phyloP scores from a whole-genome alignment of 768 basidiomycete genomes.

The Tylopilus subfusipes region DNA sequence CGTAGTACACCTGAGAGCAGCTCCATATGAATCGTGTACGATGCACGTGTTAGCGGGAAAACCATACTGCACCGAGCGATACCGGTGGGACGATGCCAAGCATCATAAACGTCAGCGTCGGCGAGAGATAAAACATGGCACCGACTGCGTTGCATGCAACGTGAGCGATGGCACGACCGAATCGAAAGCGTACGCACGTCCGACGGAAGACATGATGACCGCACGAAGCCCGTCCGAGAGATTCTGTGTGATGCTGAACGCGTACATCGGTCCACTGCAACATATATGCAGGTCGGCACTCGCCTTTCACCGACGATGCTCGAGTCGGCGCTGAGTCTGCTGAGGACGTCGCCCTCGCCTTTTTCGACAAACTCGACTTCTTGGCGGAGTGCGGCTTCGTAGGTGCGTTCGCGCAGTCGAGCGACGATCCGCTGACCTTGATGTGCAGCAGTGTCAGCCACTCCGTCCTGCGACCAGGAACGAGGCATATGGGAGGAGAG shows the following conservation, averaged over 20 bases:
- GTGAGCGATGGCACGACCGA: not conserved
- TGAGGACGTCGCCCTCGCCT: constrained; percentile 91
- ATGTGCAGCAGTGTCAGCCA: not conserved
- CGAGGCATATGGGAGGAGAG: not conserved
- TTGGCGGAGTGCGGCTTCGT: constrained; percentile 77
- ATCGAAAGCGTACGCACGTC: constrained; percentile 51
- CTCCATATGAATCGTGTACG: constrained; percentile 5
- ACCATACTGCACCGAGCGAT: constrained; percentile 73
- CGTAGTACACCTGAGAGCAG: constrained; percentile 79
- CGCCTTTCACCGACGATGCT: constrained; percentile 93
- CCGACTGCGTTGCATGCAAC: constrained; percentile 54
- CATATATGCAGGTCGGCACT: not conserved
- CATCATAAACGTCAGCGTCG: constrained; percentile 88
- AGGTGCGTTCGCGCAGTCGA: constrained; percentile 76
- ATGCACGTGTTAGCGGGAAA: not conserved
- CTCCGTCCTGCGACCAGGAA: not conserved
- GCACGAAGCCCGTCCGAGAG: constrained; percentile 80
- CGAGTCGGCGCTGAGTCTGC: constrained; percentile 85
- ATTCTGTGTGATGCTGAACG: constrained; percentile 61
- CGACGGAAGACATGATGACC: constrained; percentile 90
- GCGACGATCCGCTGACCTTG: constrained; percentile 86
- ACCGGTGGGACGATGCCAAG: constrained; percentile 87
- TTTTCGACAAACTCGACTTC: constrained; percentile 92
- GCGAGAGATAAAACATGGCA: constrained; percentile 93
- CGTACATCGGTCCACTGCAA: not conserved